A percentile compares a stretch with the other conserved stretches of the same genome.
Evolutionary conservation across 345 rosid species (phyloP).

Genomic region (Lagerstroemia speciosa): DNA sequence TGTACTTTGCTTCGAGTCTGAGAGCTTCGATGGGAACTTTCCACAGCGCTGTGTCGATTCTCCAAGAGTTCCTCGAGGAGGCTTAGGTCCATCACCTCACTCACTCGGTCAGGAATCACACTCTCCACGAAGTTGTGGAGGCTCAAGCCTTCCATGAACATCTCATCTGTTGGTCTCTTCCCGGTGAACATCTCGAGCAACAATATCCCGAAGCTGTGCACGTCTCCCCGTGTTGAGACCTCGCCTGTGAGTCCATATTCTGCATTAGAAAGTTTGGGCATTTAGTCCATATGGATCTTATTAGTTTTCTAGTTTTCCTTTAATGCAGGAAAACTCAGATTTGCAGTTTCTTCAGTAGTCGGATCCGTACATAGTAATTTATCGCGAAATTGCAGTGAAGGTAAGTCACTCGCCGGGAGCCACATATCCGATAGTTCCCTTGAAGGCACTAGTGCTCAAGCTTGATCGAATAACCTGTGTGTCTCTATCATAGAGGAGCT

Average conservation of each 20-base stretch:
- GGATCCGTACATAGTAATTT: no score
- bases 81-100: conserved; percentile 7
- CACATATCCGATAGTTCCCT: conserved; percentile 20
- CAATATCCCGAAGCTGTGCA: conserved; percentile 30
- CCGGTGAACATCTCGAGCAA: conserved; percentile 28
- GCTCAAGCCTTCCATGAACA: conserved; percentile 20
- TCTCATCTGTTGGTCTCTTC: conserved; percentile 20
- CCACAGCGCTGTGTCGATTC: background rate
- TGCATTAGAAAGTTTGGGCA: conserved; percentile 4
- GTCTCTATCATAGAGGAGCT: conserved; percentile 11
- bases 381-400: background rate
- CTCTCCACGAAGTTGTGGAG: conserved; percentile 19
- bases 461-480: conserved; percentile 1
- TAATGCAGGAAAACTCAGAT: background rate
- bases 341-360: background rate
- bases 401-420: conserved; percentile 17
- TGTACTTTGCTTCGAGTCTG: conserved; percentile 7
- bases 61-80: conserved; percentile 14
- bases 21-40: background rate
- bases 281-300: background rate
- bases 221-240: conserved; percentile 24
- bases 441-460: conserved; percentile 16
- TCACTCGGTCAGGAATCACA: conserved; percentile 14
- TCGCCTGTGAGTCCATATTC: conserved; percentile 22
- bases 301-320: background rate